Conservation (phyloP, 2,329 filamentous ascomycete genomes). For the Pseudogymnoascus sp. region DNA sequence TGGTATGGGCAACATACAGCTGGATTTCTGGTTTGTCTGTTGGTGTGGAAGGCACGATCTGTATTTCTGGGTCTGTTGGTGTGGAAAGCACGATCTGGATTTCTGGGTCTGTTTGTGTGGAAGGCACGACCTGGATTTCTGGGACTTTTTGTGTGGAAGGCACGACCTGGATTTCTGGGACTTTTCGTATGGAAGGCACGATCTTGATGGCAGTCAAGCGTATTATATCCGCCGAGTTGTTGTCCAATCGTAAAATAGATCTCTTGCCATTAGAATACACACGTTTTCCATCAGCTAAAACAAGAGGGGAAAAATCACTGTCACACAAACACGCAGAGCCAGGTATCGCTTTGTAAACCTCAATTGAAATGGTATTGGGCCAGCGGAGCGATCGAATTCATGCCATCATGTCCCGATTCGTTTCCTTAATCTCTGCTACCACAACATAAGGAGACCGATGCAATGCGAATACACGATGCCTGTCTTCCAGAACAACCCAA, state of each 20-base stretch:
- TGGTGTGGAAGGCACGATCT: background rate
- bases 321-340: conserved; percentile 6
- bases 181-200: background rate
- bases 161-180: background rate
- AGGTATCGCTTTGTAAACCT: conserved; percentile 7
- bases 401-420: conserved; percentile 16
- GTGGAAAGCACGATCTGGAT: background rate
- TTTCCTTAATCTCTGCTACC: conserved; percentile 14
- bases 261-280: background rate
- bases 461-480: conserved; percentile 25
- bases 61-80: no score
- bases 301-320: background rate
- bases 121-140: background rate
- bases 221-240: background rate
- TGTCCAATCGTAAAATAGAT: background rate
- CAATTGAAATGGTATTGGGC: conserved; percentile 16
- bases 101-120: background rate
- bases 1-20: background rate
- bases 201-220: background rate
- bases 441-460: conserved; percentile 22
- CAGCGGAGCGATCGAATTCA: conserved; percentile 15
- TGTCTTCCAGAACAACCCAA: conserved; percentile 25
- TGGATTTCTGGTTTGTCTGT: background rate
- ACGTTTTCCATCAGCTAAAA: background rate
- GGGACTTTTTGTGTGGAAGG: background rate